Evolutionary conservation across 345 rosid species (phyloP).

Genomic region (Boechera stricta): DNA sequence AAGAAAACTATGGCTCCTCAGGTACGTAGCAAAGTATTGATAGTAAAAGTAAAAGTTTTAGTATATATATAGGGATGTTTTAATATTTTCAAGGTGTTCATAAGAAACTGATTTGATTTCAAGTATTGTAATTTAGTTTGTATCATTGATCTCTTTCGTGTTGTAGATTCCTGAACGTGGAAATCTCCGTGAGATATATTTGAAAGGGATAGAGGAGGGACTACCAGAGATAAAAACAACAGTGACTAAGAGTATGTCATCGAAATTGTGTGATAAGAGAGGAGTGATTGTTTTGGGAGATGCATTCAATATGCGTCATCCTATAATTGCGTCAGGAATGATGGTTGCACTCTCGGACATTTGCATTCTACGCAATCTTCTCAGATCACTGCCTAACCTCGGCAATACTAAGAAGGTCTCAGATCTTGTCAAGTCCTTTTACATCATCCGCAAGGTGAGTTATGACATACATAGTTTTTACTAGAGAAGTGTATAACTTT

Average conservation of each 20-base stretch:
- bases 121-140: neutral
- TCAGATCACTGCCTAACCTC: slow-evolving; percentile 27
- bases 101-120: neutral
- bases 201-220: slow-evolving; percentile 42
- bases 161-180: slow-evolving; percentile 37
- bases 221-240: slow-evolving; percentile 21
- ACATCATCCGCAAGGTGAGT: slow-evolving; percentile 39
- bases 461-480: neutral
- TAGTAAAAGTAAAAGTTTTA: neutral
- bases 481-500: neutral
- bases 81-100: neutral
- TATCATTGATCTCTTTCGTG: neutral
- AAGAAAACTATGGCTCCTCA: slow-evolving; percentile 46
- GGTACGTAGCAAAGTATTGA: slow-evolving; percentile 27
- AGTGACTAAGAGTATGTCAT: slow-evolving; percentile 15
- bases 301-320: slow-evolving; percentile 46
- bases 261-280: slow-evolving; percentile 20
- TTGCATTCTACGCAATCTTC: slow-evolving; percentile 34
- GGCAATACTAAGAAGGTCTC: slow-evolving; percentile 25
- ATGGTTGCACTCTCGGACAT: slow-evolving; percentile 44
- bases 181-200: slow-evolving; percentile 27
- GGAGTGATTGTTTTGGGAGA: slow-evolving; percentile 45
- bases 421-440: slow-evolving; percentile 33
- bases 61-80: neutral
- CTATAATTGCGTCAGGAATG: slow-evolving; percentile 41